Evolutionary conservation across 2,329 filamentous ascomycete genomes (phyloP).

Genomic region (Stromatinia cepivora): DNA sequence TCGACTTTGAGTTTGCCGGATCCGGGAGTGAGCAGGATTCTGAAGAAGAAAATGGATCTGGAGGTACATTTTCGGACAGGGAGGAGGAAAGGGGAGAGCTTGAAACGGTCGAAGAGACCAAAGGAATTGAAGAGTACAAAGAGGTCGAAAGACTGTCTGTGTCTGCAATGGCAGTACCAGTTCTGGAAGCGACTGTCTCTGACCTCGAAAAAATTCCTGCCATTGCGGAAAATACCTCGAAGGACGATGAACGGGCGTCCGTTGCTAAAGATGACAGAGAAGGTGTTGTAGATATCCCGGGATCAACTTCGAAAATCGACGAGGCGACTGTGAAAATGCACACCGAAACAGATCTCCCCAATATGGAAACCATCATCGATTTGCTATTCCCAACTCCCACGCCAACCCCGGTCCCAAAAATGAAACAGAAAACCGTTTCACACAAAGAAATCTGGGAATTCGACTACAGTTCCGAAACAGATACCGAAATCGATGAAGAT

Average conservation of each 20-base stretch:
- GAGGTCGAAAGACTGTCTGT: background rate
- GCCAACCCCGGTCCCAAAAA: too few relatives aligned
- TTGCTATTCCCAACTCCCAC: background rate
- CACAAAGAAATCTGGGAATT: conserved; percentile 11
- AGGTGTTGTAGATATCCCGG: background rate
- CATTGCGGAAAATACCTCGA: background rate
- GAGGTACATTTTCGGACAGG: background rate
- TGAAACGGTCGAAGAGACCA: too few relatives aligned
- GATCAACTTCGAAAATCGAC: too few relatives aligned
- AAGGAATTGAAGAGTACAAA: too few relatives aligned
- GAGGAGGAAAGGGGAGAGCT: background rate
- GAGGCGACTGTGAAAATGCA: too few relatives aligned
- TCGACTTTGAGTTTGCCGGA: background rate
- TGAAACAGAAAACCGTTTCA: background rate
- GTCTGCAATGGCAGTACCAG: background rate
- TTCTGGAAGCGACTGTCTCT: background rate
- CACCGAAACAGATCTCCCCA: background rate
- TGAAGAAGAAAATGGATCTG: background rate
- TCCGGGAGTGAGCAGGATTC: background rate
- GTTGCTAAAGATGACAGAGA: too few relatives aligned
- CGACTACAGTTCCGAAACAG: background rate
- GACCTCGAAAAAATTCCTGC: background rate
- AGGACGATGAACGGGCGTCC: rapidly evolving
- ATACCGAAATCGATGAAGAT: background rate
- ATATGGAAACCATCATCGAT: background rate